Percentiles rank a stretch among this genome's conserved stretches.
These are phyloP conservation scores for Phytophthora vignae DNA, from an alignment of 352 stramenopile species.

Conservation along the genomic window DNA sequence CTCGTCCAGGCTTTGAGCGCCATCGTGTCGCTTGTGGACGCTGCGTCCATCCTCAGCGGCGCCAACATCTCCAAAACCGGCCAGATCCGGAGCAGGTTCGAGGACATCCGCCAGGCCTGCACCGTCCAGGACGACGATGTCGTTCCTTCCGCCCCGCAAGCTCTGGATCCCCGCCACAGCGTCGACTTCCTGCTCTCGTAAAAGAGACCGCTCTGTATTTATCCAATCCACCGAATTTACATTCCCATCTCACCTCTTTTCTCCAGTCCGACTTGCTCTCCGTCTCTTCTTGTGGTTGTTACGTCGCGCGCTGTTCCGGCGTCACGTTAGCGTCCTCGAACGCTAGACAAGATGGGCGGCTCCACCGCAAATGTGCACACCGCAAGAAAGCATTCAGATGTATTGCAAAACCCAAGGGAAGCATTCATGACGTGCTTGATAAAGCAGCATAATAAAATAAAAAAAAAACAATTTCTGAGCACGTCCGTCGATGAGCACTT, in stretches of 20 bases:
- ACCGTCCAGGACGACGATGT: constrained; percentile 4
- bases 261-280: constrained; percentile 19
- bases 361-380: constrained; percentile 5
- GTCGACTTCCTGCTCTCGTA: constrained; percentile 59
- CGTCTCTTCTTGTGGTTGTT: constrained; percentile 32
- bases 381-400: constrained; percentile 8
- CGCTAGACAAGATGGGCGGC: constrained; percentile 27
- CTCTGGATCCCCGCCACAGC: constrained; percentile 38
- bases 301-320: constrained; percentile 4
- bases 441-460: constrained; percentile 19
- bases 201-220: constrained; percentile 34
- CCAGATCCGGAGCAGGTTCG: constrained; percentile 49
- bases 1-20: constrained; percentile 52
- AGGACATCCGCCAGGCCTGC: constrained; percentile 24
- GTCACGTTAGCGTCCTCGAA: constrained; percentile 19
- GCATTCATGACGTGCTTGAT: neutral
- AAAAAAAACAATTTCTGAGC: neutral
- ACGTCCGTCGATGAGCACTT: neutral
- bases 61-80: constrained; percentile 66
- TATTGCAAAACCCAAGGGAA: constrained; percentile 3
- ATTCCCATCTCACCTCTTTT: constrained; percentile 23
- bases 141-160: constrained; percentile 1
- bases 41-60: constrained; percentile 47
- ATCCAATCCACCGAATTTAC: constrained; percentile 15
- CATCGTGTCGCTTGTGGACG: constrained; percentile 56